phyloP scores from a whole-genome alignment of 768 basidiomycete genomes.

The Rhodosporidiobolus sp. region DNA sequence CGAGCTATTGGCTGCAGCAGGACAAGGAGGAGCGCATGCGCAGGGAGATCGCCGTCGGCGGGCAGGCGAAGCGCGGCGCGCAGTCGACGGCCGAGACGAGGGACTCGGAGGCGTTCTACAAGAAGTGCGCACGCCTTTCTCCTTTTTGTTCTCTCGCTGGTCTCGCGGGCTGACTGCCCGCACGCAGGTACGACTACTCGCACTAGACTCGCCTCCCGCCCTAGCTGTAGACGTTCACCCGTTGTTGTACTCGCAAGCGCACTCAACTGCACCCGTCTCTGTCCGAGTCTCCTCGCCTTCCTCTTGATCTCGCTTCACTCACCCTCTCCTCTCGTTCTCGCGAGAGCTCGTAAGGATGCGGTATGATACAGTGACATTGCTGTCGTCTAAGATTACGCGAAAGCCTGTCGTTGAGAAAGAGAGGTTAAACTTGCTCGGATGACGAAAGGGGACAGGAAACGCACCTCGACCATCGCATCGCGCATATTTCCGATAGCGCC shows the following conservation, averaged over 20 bases:
- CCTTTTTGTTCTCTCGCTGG: neutral
- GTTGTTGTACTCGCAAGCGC: too few relatives aligned
- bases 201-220: slow-evolving; percentile 10
- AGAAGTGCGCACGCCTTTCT: slow-evolving; percentile 58
- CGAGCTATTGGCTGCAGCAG: slow-evolving; percentile 80
- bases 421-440: too few relatives aligned
- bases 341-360: too few relatives aligned
- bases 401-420: too few relatives aligned
- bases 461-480: slow-evolving; percentile 35
- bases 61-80: slow-evolving; percentile 61
- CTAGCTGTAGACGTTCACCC: too few relatives aligned
- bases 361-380: too few relatives aligned
- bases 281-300: too few relatives aligned
- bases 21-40: slow-evolving; percentile 60
- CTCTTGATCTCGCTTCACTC: too few relatives aligned
- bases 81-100: slow-evolving; percentile 62
- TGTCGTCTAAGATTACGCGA: too few relatives aligned
- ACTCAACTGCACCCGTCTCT: too few relatives aligned
- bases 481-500: slow-evolving; percentile 25
- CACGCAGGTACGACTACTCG: slow-evolving; percentile 39
- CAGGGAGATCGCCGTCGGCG: slow-evolving; percentile 57
- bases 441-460: too few relatives aligned
- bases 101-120: slow-evolving; percentile 81
- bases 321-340: too few relatives aligned
- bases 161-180: neutral